These are phyloP conservation scores for Pyrenochaeta sp. DNA, from an alignment of 2,329 filamentous ascomycete genomes.

Conservation along the genomic window DNA sequence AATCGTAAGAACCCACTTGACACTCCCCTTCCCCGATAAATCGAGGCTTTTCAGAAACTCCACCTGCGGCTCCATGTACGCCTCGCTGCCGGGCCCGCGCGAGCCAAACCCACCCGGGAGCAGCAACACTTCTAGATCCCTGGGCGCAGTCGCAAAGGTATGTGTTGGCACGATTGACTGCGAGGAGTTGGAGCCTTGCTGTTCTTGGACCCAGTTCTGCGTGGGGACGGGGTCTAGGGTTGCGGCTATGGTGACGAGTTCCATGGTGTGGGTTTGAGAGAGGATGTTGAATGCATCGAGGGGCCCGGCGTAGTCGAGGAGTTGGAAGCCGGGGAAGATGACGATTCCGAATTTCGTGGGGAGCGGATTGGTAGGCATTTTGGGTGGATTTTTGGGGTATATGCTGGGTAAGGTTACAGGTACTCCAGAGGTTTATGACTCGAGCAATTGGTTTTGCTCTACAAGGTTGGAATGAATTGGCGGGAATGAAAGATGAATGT, in stretches of 20 bases:
- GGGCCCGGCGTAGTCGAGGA: conserved; percentile 53
- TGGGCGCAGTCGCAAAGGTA: conserved; percentile 62
- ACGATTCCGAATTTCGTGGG: conserved; percentile 44
- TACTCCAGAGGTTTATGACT: no score
- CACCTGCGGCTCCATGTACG: conserved; percentile 48
- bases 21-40: conserved; percentile 48
- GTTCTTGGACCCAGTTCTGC: conserved; percentile 11
- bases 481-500: no score
- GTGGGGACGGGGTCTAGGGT: conserved; percentile 48
- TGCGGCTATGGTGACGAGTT: conserved; percentile 45
- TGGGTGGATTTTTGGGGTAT: not conserved
- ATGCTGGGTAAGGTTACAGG: not conserved
- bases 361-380: conserved; percentile 9
- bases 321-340: conserved; percentile 50
- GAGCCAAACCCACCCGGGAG: conserved; percentile 69
- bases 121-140: conserved; percentile 68
- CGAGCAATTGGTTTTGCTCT: no score
- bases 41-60: conserved; percentile 58
- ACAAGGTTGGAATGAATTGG: no score
- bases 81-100: conserved; percentile 34
- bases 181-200: conserved; percentile 36
- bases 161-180: conserved; percentile 59
- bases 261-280: conserved; percentile 32
- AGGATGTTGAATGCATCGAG: conserved; percentile 57
- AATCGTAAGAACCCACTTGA: conserved; percentile 69